phyloP scores from a whole-genome alignment of 176 grass and related monocot genomes.

The Zizania latifolia region DNA sequence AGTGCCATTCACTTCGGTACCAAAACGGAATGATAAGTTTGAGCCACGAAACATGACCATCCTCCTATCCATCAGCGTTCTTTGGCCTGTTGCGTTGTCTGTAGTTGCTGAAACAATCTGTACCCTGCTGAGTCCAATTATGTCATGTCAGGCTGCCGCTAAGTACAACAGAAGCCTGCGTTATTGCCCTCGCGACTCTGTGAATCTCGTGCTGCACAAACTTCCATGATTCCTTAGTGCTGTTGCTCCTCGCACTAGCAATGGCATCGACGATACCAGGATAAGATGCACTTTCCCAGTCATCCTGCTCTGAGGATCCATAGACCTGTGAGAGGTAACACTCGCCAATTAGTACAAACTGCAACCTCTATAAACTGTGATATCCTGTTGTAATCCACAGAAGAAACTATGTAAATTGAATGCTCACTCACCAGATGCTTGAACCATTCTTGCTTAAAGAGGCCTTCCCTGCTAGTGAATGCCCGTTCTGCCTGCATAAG shows the following conservation, averaged over 20 bases:
- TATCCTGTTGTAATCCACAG: background rate
- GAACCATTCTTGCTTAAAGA: constrained; percentile 55
- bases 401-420: background rate
- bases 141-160: constrained; percentile 64
- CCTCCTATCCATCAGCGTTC: background rate
- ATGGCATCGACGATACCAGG: constrained; percentile 62
- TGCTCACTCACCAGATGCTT: constrained; percentile 74
- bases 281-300: constrained; percentile 60
- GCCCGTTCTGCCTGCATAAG: constrained; percentile 82
- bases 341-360: background rate
- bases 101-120: background rate
- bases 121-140: background rate
- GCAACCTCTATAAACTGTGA: background rate
- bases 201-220: constrained; percentile 74
- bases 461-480: constrained; percentile 67
- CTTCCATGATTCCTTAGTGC: constrained; percentile 52
- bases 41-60: background rate
- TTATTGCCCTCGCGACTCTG: constrained; percentile 65
- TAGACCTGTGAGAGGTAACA: constrained; percentile 38
- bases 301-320: constrained; percentile 53
- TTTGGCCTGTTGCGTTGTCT: background rate
- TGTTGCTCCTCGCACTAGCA: constrained; percentile 45
- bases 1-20: too few relatives aligned
- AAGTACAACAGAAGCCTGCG: constrained; percentile 58
- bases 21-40: too few relatives aligned